These are phyloP conservation scores for Panaeolus papilionaceus DNA, from an alignment of 768 basidiomycete genomes.

Conservation along the genomic window DNA sequence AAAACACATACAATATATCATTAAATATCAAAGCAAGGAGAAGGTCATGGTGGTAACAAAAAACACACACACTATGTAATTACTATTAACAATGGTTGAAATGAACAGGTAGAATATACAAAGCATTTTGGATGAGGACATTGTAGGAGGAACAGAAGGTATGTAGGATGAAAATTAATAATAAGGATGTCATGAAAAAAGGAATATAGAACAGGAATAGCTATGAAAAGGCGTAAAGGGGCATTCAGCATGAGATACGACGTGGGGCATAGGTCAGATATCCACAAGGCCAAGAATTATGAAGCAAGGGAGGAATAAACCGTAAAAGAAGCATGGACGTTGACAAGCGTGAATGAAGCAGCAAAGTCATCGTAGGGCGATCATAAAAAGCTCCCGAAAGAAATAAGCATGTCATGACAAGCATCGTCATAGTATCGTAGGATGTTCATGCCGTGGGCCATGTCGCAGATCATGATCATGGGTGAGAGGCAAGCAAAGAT, in stretches of 20 bases:
- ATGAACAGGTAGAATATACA: slow-evolving; percentile 11
- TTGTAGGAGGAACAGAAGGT: neutral
- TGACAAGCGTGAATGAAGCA: neutral
- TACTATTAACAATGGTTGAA: slow-evolving; percentile 8
- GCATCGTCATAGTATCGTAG: neutral
- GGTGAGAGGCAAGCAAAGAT: neutral
- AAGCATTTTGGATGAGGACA: neutral
- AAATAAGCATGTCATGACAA: slow-evolving; percentile 1
- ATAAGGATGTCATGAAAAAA: neutral
- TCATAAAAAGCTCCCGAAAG: neutral
- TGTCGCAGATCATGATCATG: neutral
- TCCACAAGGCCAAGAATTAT: neutral
- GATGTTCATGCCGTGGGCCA: neutral
- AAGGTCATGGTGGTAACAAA: slow-evolving; percentile 5
- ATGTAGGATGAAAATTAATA: neutral
- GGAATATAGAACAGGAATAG: neutral
- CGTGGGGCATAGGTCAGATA: neutral
- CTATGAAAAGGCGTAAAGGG: neutral
- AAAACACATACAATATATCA: neutral
- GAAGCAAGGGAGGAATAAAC: neutral
- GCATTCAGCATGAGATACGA: too few relatives aligned
- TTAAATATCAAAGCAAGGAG: slow-evolving; percentile 9
- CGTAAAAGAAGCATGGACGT: neutral
- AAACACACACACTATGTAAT: slow-evolving; percentile 2
- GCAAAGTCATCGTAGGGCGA: neutral